These are phyloP conservation scores for Colletotrichum magnum DNA, from an alignment of 2,329 filamentous ascomycete genomes.

Conservation along the genomic window DNA sequence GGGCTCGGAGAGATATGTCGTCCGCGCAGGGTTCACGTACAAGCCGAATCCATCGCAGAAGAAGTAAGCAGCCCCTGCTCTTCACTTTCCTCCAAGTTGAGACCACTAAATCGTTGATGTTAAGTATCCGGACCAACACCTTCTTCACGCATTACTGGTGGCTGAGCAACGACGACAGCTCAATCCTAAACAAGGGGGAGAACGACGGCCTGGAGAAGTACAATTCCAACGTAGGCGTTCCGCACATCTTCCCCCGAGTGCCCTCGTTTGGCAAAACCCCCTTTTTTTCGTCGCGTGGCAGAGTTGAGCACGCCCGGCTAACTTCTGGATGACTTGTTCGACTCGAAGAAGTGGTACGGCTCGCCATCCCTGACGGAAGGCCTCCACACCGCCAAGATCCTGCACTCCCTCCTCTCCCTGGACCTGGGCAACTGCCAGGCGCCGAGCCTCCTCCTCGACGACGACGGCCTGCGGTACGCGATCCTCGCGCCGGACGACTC, in stretches of 20 bases:
- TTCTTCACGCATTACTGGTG: neutral
- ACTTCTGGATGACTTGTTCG: neutral
- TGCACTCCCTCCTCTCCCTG: constrained; percentile 7
- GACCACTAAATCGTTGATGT: neutral
- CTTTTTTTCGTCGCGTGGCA: too few species aligned
- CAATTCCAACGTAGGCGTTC: neutral
- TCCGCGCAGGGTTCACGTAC: neutral
- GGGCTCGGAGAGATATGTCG: neutral
- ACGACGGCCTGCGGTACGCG: neutral
- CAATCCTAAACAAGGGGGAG: neutral
- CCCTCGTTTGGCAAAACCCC: too few species aligned
- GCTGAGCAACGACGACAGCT: neutral
- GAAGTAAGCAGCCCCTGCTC: neutral
- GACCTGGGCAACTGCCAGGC: neutral
- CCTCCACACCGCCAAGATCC: constrained; percentile 5
- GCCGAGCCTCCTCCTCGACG: neutral
- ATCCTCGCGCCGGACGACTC: neutral
- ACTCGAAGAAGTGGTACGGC: neutral
- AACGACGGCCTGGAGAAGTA: neutral
- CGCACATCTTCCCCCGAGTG: too few species aligned
- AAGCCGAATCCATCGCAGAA: neutral
- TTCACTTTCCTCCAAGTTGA: too few species aligned
- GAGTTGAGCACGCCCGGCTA: neutral
- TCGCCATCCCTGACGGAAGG: constrained; percentile 2
- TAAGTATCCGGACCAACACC: neutral